Base-by-base conservation (phyloP, 2,329 filamentous ascomycete species). In the Hymenoscyphus fraxineus region DNA sequence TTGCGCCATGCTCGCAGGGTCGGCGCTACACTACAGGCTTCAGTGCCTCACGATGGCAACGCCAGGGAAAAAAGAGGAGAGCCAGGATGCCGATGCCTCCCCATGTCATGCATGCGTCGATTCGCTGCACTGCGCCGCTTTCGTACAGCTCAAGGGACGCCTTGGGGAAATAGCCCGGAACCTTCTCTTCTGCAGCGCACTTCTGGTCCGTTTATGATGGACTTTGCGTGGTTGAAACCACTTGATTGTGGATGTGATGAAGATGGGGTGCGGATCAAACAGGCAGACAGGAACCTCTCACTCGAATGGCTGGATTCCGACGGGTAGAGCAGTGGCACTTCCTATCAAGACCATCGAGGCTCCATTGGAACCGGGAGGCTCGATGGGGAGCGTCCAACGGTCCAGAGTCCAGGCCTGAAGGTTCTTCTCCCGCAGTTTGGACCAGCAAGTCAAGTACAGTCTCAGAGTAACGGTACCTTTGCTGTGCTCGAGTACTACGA, bases 91-190 rank as follows among this genome's bases (percentile, higher is more conserved):
- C 9, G 35, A 35, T 35, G 35, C 35, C 9, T 35, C 10, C 44
- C 44, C 58, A 27, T 39, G 61, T 40, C 58, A 58, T 51, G 54
- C 54, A 31, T 32, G 54, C 22, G 10, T 54, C 32, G 47, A 31
- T 57, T 57, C 27, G 58, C 66, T 69, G 67, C 67, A 68, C 58
- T 31, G 59, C 59, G 62, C 64, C 66, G 60, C 59, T 65, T 67
- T 64, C 59, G 64, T 66, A 64, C 62, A 64, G 62, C 32, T 59
- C n/a, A 59, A 51, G 22, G 56, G 64, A 32, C 61, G 59, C 61
- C 64, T 61, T 59, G 35, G 16, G 58, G 41, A 27, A 39, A 56
- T 40, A 35, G 59, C 62, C 65, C 64, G 67, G 66, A 57, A 57
- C 65, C 61, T 63, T 63, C 59, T 60, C 67, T 63, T 65, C 27